These are phyloP conservation scores for Mikania micrantha DNA, from an alignment of 129 eudicot species.

Conservation along the genomic window DNA sequence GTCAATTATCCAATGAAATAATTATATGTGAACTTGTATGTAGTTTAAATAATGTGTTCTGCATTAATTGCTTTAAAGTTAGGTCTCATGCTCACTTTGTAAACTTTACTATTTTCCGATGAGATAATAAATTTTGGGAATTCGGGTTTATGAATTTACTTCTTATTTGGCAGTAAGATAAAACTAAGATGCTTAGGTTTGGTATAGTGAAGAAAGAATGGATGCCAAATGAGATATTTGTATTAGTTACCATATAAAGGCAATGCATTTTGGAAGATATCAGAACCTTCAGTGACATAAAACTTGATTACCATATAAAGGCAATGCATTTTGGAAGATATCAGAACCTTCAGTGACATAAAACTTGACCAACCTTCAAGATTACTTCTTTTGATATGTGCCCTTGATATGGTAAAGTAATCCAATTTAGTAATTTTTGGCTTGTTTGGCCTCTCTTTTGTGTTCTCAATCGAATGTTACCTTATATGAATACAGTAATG, in stretches of 20 bases:
- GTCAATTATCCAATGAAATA: not conserved
- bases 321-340: not conserved
- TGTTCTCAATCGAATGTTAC: not conserved
- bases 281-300: not conserved
- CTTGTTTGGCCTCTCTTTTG: conserved; percentile 7
- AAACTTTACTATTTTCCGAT: not conserved
- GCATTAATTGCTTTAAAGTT: conserved; percentile 21
- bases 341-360: not conserved
- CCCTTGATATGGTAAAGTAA: not conserved
- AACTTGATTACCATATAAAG: not conserved
- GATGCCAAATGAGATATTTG: not conserved
- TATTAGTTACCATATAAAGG: not conserved
- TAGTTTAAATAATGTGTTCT: not conserved
- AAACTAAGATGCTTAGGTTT: not conserved
- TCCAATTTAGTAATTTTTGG: not conserved
- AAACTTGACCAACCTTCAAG: not conserved
- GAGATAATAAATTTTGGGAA: conserved; percentile 4
- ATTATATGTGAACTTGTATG: not conserved
- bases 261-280: not conserved
- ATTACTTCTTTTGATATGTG: not conserved
- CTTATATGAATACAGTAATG: too few species aligned
- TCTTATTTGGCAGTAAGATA: not conserved
- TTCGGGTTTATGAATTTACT: not conserved
- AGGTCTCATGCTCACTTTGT: not conserved
- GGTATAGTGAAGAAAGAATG: not conserved